phyloP scores from a whole-genome alignment of 805 yeast species.

The Blastobotrys terrestris region DNA sequence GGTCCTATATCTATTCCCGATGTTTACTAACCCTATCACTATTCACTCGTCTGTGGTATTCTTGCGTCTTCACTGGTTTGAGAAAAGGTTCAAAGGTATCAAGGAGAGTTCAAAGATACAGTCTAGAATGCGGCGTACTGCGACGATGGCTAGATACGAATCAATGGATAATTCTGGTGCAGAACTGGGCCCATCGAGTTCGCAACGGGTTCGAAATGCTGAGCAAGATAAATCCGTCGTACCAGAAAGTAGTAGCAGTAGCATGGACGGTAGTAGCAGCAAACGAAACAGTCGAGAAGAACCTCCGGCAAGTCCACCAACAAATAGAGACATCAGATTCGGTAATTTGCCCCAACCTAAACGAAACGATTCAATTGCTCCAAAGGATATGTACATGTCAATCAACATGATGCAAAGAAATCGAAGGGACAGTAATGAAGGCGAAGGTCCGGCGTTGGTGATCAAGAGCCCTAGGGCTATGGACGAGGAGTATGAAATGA shows the following conservation, averaged over 20 bases:
- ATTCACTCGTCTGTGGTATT: constrained; percentile 76
- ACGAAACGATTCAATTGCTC: constrained; percentile 36
- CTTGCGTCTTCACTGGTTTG: constrained; percentile 82
- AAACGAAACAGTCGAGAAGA: not conserved
- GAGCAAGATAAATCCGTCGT: not conserved
- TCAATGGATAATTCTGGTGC: not conserved
- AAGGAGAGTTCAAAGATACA: constrained; percentile 70
- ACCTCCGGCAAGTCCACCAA: constrained; percentile 16
- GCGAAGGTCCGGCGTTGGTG: constrained; percentile 71
- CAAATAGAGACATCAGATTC: constrained; percentile 42
- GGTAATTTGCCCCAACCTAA: constrained; percentile 43
- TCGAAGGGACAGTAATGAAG: constrained; percentile 35
- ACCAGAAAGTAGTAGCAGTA: not conserved
- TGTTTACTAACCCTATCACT: constrained; percentile 78
- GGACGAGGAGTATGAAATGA: constrained; percentile 31
- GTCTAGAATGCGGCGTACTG: constrained; percentile 74
- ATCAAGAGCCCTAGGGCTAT: constrained; percentile 75
- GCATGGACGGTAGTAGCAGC: not conserved
- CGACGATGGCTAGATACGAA: constrained; percentile 45
- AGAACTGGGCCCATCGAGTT: not conserved
- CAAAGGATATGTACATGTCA: constrained; percentile 79
- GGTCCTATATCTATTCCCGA: constrained; percentile 52
- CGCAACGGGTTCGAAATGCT: not conserved
- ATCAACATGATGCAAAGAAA: constrained; percentile 63
- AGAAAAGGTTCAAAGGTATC: constrained; percentile 77